phyloP scores from a whole-genome alignment of 148 eudicot genomes.

The Camellia sinensis region DNA sequence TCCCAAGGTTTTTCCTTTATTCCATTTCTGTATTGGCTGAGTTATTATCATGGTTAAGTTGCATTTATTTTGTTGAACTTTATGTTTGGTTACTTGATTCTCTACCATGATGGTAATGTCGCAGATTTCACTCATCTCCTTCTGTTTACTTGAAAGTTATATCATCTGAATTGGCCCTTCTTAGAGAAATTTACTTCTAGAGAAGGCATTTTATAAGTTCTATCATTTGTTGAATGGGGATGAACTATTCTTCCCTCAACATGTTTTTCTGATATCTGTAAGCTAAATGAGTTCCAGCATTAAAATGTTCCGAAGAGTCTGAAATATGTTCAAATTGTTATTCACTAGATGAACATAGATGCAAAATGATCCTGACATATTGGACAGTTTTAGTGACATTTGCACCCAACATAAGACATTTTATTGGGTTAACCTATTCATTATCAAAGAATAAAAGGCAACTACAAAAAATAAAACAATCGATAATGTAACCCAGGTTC shows the following conservation, averaged over 20 bases:
- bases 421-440: background rate
- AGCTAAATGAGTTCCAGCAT: conserved; percentile 9
- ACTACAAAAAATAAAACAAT: too few relatives aligned
- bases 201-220: conserved; percentile 5
- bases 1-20: conserved; percentile 57
- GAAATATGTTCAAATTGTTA: background rate
- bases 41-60: background rate
- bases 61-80: background rate
- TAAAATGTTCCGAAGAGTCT: background rate
- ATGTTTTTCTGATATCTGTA: background rate
- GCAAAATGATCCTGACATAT: background rate
- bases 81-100: conserved; percentile 9
- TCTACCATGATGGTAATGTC: background rate
- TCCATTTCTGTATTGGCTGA: background rate
- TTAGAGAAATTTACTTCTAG: background rate
- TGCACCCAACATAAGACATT: background rate
- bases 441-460: background rate
- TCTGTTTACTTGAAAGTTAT: background rate
- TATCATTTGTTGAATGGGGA: background rate
- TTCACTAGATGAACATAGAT: background rate
- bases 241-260: background rate
- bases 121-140: background rate
- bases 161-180: background rate
- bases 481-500: background rate
- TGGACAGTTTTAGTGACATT: background rate